These are phyloP conservation scores for Ganoderma multipileum DNA, from an alignment of 1,284 basidiomycete genomes.

Conservation along the genomic window DNA sequence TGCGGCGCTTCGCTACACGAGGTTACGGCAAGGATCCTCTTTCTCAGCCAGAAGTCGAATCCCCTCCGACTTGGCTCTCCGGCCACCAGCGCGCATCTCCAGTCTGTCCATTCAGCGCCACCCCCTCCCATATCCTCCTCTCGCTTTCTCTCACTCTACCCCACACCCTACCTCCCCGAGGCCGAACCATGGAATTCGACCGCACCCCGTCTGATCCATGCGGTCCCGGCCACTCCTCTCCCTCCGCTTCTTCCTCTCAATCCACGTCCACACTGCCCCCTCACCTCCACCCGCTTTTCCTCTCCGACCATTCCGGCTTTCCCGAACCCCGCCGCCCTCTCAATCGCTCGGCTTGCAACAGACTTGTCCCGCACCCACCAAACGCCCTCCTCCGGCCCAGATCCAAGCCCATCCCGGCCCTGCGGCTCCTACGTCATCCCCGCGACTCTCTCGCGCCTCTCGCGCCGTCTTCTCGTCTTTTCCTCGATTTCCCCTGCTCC, in stretches of 20 bases:
- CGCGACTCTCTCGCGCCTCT: constrained; percentile 12
- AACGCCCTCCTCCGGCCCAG: constrained; percentile 12
- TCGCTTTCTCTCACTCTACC: constrained; percentile 10
- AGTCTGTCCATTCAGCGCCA: constrained; percentile 20
- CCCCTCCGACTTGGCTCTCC: constrained; percentile 8
- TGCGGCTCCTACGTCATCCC: constrained; percentile 6
- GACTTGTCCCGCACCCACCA: constrained; percentile 2
- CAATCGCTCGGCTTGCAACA: background rate
- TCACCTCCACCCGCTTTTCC: constrained; percentile 9
- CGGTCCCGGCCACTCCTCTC: constrained; percentile 28
- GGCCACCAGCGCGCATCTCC: constrained; percentile 19
- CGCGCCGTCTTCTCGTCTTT: constrained; percentile 6
- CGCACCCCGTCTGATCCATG: constrained; percentile 36
- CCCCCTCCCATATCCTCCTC: constrained; percentile 14
- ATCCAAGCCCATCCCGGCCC: constrained; percentile 8
- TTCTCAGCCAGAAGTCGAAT: constrained; percentile 31
- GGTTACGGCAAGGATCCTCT: constrained; percentile 29
- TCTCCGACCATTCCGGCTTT: constrained; percentile 21
- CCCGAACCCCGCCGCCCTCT: constrained; percentile 8
- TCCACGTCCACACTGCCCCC: constrained; percentile 21
- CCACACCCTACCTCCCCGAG: constrained; percentile 3
- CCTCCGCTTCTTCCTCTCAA: constrained; percentile 18
- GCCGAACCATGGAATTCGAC: constrained; percentile 22
- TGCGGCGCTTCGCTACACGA: constrained; percentile 27
- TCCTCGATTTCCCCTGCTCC: background rate